These are phyloP conservation scores for Eutypa lata DNA, from an alignment of 2,329 filamentous ascomycete genomes.

Conservation along the genomic window DNA sequence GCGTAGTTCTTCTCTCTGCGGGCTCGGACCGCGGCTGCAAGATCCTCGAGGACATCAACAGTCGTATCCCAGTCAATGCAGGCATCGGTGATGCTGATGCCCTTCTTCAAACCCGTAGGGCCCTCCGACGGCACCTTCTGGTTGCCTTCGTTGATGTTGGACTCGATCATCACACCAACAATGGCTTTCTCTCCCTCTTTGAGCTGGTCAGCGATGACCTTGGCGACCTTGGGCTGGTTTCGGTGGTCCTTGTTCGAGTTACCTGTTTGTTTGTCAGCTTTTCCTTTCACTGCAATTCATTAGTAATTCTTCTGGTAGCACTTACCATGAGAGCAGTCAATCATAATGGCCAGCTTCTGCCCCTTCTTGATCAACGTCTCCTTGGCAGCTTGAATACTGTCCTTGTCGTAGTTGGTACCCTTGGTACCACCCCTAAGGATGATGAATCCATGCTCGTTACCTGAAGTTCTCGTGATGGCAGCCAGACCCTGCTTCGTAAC, in stretches of 20 bases:
- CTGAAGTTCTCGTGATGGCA: conserved; percentile 87
- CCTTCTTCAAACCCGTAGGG: conserved; percentile 73
- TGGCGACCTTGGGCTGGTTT: conserved; percentile 93
- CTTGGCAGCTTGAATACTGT: conserved; percentile 75
- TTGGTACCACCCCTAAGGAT: conserved; percentile 88
- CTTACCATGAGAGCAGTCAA: conserved; percentile 94
- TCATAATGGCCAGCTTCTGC: conserved; percentile 88
- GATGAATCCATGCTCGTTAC: conserved; percentile 96
- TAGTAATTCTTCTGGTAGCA: conserved; percentile 2
- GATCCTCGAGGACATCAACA: conserved; percentile 74
- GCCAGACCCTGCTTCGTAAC: conserved; percentile 97
- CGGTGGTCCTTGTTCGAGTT: conserved; percentile 98
- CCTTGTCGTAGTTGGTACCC: conserved; percentile 90
- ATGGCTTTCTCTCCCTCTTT: conserved; percentile 83
- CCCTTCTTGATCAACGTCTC: conserved; percentile 78
- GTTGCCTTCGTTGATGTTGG: conserved; percentile 88
- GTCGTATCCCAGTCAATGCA: conserved; percentile 94
- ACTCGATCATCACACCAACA: conserved; percentile 98
- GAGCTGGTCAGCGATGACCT: conserved; percentile 78
- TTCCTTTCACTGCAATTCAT: not conserved
- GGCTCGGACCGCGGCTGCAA: conserved; percentile 78
- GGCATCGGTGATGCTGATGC: conserved; percentile 92
- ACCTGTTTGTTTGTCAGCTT: conserved; percentile 45
- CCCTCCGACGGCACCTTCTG: conserved; percentile 87
- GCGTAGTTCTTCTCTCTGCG: conserved; percentile 57